phyloP scores from a whole-genome alignment of 148 eudicot genomes.

The Rhododendron vialii region DNA sequence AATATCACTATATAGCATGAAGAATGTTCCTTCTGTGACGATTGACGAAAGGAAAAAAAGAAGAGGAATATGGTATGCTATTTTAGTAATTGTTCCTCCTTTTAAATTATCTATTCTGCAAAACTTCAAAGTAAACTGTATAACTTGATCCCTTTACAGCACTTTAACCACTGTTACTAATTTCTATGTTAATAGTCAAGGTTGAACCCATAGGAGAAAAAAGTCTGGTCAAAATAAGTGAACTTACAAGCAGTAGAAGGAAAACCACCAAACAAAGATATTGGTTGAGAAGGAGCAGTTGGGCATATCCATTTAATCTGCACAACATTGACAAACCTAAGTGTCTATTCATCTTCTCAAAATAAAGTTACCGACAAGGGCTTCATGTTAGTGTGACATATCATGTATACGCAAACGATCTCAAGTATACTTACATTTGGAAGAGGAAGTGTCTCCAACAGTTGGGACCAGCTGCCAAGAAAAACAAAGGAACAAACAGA shows the following conservation, averaged over 20 bases:
- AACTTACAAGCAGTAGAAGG: constrained; percentile 17
- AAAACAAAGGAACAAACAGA: not conserved
- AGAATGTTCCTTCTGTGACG: not conserved
- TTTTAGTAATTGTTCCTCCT: constrained; percentile 5
- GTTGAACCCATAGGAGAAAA: not conserved
- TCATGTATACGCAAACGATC: constrained; percentile 8
- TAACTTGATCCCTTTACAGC: constrained; percentile 9
- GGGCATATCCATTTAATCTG: constrained; percentile 13
- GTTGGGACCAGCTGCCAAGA: constrained; percentile 82
- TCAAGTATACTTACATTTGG: constrained; percentile 62
- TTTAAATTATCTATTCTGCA: not conserved
- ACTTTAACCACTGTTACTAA: not conserved
- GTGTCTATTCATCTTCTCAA: not conserved
- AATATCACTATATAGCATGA: not conserved
- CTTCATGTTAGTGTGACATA: not conserved
- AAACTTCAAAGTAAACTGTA: not conserved
- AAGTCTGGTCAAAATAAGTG: not conserved
- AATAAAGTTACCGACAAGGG: not conserved
- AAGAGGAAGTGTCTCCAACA: constrained; percentile 90
- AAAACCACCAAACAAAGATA: constrained; percentile 11
- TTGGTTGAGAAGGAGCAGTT: constrained; percentile 12
- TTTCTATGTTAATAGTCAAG: not conserved
- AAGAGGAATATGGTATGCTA: constrained; percentile 1
- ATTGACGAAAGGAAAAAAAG: not conserved
- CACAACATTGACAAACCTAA: not conserved